Conservation (phyloP, 2,329 filamentous ascomycete species). For the Aspergillus viridinutans region DNA sequence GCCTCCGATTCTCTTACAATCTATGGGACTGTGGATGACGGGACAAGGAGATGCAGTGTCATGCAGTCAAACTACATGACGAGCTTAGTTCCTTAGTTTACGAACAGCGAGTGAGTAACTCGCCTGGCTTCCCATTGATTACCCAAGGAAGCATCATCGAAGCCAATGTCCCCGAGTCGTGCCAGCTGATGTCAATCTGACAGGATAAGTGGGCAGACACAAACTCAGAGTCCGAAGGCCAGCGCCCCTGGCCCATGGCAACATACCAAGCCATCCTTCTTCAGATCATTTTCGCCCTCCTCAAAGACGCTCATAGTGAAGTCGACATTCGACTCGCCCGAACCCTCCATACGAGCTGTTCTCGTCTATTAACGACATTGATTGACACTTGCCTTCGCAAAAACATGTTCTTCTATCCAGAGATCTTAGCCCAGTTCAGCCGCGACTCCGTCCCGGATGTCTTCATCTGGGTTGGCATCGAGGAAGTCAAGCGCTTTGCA, state of each 20-base stretch:
- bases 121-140: not conserved
- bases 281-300: conserved; percentile 21
- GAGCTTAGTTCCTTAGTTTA: conserved; percentile 16
- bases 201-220: not conserved
- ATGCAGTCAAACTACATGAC: conserved; percentile 19
- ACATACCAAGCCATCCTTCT: conserved; percentile 27
- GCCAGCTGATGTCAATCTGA: not conserved
- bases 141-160: not conserved
- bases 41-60: conserved; percentile 9
- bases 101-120: conserved; percentile 17
- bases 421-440: conserved; percentile 18
- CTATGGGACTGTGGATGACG: conserved; percentile 24
- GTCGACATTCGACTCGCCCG: conserved; percentile 2
- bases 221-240: not conserved
- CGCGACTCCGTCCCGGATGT: conserved; percentile 10
- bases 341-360: conserved; percentile 7
- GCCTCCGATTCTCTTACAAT: conserved; percentile 23
- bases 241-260: conserved; percentile 21
- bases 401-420: conserved; percentile 22
- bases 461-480: conserved; percentile 18
- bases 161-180: not conserved
- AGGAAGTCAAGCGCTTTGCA: conserved; percentile 27
- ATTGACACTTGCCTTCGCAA: conserved; percentile 19
- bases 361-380: conserved; percentile 18
- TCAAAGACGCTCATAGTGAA: conserved; percentile 8